These are phyloP conservation scores for Trichoderma simmonsii DNA, from an alignment of 2,329 filamentous ascomycete species.

Conservation along the genomic window DNA sequence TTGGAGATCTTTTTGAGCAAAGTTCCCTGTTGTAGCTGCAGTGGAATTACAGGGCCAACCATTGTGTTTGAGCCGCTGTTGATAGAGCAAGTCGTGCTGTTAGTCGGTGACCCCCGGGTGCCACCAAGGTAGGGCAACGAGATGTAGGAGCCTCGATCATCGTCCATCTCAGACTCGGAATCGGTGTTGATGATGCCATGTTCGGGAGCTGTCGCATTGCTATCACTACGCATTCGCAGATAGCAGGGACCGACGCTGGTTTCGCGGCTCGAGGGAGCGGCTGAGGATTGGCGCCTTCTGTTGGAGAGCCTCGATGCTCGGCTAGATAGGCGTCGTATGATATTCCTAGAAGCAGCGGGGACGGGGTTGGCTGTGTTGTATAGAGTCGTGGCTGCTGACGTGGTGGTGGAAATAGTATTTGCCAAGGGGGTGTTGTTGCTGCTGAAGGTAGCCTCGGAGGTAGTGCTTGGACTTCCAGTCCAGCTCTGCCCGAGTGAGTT, in stretches of 20 bases:
- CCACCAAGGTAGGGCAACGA: constrained; percentile 40
- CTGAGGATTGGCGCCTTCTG: constrained; percentile 73
- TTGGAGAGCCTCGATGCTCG: constrained; percentile 65
- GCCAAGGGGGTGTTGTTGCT: constrained; percentile 12
- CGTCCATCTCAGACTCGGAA: constrained; percentile 57
- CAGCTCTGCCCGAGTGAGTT: constrained; percentile 63
- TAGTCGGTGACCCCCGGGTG: constrained; percentile 44
- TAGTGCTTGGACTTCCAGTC: constrained; percentile 55
- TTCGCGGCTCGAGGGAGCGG: constrained; percentile 73
- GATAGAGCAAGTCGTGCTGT: constrained; percentile 47
- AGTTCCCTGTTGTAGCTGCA: constrained; percentile 74
- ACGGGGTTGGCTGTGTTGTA: constrained; percentile 23
- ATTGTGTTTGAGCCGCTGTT: constrained; percentile 42
- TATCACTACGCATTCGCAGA: constrained; percentile 83
- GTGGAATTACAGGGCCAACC: constrained; percentile 71
- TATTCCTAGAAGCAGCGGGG: constrained; percentile 20
- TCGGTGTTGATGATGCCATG: constrained; percentile 41
- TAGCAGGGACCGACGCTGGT: constrained; percentile 87
- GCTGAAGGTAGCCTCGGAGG: constrained; percentile 40
- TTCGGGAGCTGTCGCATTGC: constrained; percentile 67
- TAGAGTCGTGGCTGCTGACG: neutral
- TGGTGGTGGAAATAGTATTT: neutral
- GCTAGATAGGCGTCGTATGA: constrained; percentile 84
- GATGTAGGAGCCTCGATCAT: constrained; percentile 40
- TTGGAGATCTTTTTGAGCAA: constrained; percentile 79